Evolutionary conservation across 495 filamentous ascomycete species (phyloP).

Genomic region (Apiosordaria backusii): DNA sequence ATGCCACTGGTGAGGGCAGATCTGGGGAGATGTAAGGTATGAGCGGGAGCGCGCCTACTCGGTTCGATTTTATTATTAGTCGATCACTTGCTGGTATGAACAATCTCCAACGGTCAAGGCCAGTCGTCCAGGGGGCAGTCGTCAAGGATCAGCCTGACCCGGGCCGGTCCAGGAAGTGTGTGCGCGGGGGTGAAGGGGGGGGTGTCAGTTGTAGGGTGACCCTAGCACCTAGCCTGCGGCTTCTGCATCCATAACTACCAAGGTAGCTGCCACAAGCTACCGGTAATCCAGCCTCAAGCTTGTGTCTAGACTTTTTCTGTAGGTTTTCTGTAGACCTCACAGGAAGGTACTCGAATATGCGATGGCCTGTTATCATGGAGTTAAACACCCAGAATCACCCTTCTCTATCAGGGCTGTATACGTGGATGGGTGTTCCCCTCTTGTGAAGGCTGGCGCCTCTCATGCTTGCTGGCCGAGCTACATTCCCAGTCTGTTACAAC

Average conservation of each 20-base stretch:
- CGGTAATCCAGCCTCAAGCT: neutral
- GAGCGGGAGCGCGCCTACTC: conserved; percentile 15
- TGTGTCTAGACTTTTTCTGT: conserved; percentile 8
- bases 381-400: neutral
- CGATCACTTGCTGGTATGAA: conserved; percentile 24
- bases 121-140: conserved; percentile 18
- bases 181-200: conserved; percentile 20
- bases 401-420: neutral
- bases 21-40: conserved; percentile 18
- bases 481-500: neutral
- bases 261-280: neutral
- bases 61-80: conserved; percentile 31
- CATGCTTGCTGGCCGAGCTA: neutral
- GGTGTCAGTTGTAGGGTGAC: conserved; percentile 18
- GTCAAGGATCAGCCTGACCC: conserved; percentile 27
- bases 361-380: neutral
- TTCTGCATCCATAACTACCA: conserved; percentile 20
- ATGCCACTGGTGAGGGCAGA: conserved; percentile 15
- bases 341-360: neutral
- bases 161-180: conserved; percentile 22
- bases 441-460: neutral
- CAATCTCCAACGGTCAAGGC: conserved; percentile 22
- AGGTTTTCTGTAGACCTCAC: neutral
- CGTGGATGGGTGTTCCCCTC: neutral
- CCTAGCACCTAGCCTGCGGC: conserved; percentile 20